These are phyloP conservation scores for Diaporthe vaccinii DNA, from an alignment of 2,329 filamentous ascomycete genomes.

Conservation along the genomic window DNA sequence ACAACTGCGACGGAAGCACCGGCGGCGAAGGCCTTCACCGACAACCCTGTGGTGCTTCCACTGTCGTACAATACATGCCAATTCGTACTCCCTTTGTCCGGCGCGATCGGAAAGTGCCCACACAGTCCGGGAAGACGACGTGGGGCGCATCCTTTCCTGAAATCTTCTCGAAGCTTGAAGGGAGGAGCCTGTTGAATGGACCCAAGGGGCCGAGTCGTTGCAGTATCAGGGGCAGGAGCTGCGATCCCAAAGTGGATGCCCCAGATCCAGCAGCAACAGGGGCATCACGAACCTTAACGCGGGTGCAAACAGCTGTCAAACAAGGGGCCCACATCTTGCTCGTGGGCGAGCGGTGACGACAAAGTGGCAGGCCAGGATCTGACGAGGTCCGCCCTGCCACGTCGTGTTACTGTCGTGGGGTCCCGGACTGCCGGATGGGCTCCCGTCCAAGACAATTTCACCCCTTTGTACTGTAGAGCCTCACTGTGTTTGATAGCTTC, in stretches of 20 bases:
- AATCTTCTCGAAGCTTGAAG: constrained; percentile 42
- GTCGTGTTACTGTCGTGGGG: constrained; percentile 38
- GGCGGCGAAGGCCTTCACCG: constrained; percentile 24
- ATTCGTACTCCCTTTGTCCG: constrained; percentile 20
- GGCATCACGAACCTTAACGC: constrained; percentile 33
- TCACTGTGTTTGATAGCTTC: constrained; percentile 30
- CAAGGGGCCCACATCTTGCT: constrained; percentile 30
- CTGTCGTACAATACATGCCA: background rate
- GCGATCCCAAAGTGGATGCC: constrained; percentile 32
- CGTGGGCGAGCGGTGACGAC: constrained; percentile 38
- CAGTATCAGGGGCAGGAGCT: constrained; percentile 32
- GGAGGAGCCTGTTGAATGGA: constrained; percentile 21
- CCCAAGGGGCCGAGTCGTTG: constrained; percentile 31
- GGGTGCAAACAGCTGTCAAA: constrained; percentile 41
- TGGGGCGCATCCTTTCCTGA: constrained; percentile 39
- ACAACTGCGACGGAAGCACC: constrained; percentile 7
- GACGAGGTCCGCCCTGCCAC: constrained; percentile 38
- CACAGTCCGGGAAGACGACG: constrained; percentile 36
- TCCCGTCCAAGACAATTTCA: constrained; percentile 27
- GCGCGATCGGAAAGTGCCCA: constrained; percentile 36
- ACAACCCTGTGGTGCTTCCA: constrained; percentile 15
- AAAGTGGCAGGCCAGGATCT: constrained; percentile 38
- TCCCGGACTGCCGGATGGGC: constrained; percentile 29
- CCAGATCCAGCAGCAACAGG: constrained; percentile 29
- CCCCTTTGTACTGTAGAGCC: constrained; percentile 30